Conservation (phyloP, 768 basidiomycete genomes). For the Podaxis sp. region DNA sequence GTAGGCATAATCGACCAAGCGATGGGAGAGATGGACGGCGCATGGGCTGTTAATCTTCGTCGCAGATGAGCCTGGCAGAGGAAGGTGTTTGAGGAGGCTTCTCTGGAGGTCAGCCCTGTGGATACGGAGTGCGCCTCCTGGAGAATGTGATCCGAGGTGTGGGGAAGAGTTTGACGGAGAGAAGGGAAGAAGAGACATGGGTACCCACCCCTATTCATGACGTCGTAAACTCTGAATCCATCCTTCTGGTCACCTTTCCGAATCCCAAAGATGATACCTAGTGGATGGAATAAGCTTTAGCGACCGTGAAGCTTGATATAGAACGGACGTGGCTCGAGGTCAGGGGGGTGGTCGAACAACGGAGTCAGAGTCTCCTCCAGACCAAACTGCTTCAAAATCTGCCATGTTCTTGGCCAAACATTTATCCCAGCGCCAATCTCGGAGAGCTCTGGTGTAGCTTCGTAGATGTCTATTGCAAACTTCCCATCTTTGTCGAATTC, state of each 20-base stretch:
- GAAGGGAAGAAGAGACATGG: neutral
- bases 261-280: constrained; percentile 13
- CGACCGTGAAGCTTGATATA: neutral
- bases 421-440: constrained; percentile 43
- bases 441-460: constrained; percentile 32
- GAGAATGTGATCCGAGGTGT: neutral
- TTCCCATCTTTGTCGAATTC: constrained; percentile 17
- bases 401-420: constrained; percentile 24
- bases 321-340: constrained; percentile 12
- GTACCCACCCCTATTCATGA: constrained; percentile 19
- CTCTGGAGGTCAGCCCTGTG: constrained; percentile 45
- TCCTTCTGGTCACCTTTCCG: constrained; percentile 30
- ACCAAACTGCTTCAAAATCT: constrained; percentile 14
- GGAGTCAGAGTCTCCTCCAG: constrained; percentile 11
- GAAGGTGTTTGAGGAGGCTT: constrained; percentile 32
- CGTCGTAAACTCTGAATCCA: constrained; percentile 23
- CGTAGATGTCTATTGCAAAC: constrained; percentile 35
- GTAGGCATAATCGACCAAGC: constrained; percentile 35
- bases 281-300: neutral
- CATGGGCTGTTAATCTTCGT: neutral
- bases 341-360: constrained; percentile 12
- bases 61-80: constrained; percentile 9
- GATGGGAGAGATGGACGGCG: constrained; percentile 31
- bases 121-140: constrained; percentile 22
- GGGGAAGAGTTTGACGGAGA: neutral